Conservation (phyloP, 148 eudicot genomes). For the Cornus controversa region DNA sequence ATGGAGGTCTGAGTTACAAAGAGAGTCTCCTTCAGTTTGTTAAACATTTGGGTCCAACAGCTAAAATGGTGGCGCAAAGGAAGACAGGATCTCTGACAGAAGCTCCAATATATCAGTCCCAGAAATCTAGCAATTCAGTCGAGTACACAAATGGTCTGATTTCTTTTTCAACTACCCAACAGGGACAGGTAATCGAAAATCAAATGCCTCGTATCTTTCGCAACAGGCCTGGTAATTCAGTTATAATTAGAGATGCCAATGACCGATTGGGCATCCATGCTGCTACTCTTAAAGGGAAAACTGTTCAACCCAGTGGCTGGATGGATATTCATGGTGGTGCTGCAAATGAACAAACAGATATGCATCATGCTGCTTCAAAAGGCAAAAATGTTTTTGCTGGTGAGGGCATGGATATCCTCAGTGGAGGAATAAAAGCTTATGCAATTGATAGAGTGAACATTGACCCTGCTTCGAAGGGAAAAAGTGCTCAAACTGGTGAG, state of each 20-base stretch:
- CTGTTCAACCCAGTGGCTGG: not conserved
- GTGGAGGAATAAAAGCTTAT: not conserved
- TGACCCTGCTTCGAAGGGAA: not conserved
- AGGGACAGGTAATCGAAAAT: not conserved
- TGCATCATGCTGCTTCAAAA: not conserved
- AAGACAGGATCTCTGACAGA: not conserved
- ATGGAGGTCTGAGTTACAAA: constrained; percentile 6
- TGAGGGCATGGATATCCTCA: not conserved
- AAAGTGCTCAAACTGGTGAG: not conserved
- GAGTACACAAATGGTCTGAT: not conserved
- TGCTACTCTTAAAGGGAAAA: not conserved
- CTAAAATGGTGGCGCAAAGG: constrained; percentile 13
- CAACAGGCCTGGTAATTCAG: not conserved
- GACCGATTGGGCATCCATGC: not conserved
- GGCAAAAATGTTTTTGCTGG: constrained; percentile 2
- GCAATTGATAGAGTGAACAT: not conserved
- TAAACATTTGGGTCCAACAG: constrained; percentile 17
- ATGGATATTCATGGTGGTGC: not conserved
- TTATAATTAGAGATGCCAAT: no score
- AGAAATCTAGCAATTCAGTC: not conserved
- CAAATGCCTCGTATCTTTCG: not conserved
- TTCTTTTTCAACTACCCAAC: not conserved
- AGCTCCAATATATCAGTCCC: not conserved
- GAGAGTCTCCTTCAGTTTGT: constrained; percentile 15
- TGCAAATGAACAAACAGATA: not conserved